Evolutionary conservation across 345 rosid species (phyloP), one percentile per base, ranked within the genome.

Genomic region (Sisymbrium irio): DNA sequence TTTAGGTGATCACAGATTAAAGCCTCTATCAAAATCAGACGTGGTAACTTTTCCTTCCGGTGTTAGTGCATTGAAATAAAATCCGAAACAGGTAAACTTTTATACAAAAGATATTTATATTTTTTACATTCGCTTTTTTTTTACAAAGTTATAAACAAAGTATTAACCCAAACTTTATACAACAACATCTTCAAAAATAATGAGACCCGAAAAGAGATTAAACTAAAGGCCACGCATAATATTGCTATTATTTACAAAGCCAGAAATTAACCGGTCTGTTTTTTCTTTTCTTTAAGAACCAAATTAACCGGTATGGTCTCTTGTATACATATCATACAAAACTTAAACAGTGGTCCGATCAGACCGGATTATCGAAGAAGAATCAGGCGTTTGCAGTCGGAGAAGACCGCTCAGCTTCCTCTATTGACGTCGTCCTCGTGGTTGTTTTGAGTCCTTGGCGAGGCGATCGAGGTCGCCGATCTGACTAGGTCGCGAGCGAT

Each of bases 401-500:
- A 28, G 50, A 57, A 20, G 45, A 3, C n/a, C 6, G 36, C 57
- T 41, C 22, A 54, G 40, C 41, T 44, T 50, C 53, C 77, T 42
- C 37, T 28, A 2, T 54, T 17, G 9, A 1, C 11, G 39, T 70
- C 66, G 2, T 46, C 47, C 17, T 4, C 36, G 53, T 22, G 10
- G 39, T 54, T 33, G 69, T 62, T 62, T 35, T 51, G 51, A 3
- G 50, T 47, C 14, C 25, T 3, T 33, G 8, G 22, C 33, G 47
- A 22, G 33, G 12, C 40, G 20, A 30, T 15, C 8, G 61, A 62
- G 9, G 32, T 72, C 2, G 36, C 41, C 28, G 62, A 62, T 72
- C 36, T 36, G 10, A 62, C 2, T 10, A 72, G 55, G 53, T 72
- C 76, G 10, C 76, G 45, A 51, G 44, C 76, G 22, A 72, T 73